Percentiles rank a stretch among this genome's conserved stretches.
Evolutionary conservation across 257 asterid species (phyloP).

Genomic region (Echium plantagineum): DNA sequence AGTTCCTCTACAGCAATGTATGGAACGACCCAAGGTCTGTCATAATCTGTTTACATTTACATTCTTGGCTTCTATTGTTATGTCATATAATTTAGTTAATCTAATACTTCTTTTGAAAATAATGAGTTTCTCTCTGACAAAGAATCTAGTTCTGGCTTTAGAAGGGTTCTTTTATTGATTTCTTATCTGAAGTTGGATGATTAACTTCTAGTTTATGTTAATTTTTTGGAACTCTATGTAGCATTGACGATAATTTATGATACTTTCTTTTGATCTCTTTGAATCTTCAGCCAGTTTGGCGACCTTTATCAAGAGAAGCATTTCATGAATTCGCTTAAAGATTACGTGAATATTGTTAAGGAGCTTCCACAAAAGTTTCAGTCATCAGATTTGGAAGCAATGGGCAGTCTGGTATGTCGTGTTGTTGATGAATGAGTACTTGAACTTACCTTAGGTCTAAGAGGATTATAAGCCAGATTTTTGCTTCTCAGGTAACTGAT

Average conservation of each 20-base stretch:
- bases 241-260: too few species aligned
- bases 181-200: too few species aligned
- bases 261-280: neutral
- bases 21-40: constrained; percentile 91
- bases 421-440: constrained; percentile 4
- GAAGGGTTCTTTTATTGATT: too few species aligned
- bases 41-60: neutral
- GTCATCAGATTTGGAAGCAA: constrained; percentile 53
- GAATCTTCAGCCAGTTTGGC: constrained; percentile 60
- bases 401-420: constrained; percentile 65
- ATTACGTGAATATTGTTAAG: constrained; percentile 52
- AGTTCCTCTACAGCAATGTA: constrained; percentile 87
- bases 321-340: constrained; percentile 45
- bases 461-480: constrained; percentile 3
- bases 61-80: too few species aligned
- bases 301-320: constrained; percentile 83
- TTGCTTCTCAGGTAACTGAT: constrained; percentile 58
- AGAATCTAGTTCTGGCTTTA: too few species aligned
- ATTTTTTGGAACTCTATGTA: too few species aligned
- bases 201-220: too few species aligned
- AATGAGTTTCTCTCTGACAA: too few species aligned
- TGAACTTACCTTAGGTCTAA: constrained; percentile 1
- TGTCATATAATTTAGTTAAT: too few species aligned
- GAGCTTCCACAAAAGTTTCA: constrained; percentile 62
- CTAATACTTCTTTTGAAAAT: too few species aligned